Percentiles rank a stretch among this genome's conserved stretches.
Conservation (phyloP, 169 alveolate genomes). For the Plasmodium billcollinsi region DNA sequence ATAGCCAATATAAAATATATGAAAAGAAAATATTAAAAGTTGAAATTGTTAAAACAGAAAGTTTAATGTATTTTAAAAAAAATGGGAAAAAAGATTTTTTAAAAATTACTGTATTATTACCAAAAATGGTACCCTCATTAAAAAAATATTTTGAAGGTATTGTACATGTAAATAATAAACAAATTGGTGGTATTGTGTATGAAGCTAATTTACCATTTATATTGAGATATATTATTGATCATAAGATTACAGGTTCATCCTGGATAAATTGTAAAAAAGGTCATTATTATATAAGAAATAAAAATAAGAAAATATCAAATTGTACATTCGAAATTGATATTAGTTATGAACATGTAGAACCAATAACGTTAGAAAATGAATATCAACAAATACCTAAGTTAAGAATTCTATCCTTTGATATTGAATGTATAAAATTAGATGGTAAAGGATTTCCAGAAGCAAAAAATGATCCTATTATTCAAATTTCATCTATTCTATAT, state of each 20-base stretch:
- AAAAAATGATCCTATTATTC: conserved; percentile 96
- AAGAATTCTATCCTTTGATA: conserved; percentile 78
- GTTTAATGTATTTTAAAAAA: conserved; percentile 84
- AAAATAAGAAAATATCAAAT: conserved; percentile 53
- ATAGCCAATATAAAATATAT: conserved; percentile 80
- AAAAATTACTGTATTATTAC: conserved; percentile 88
- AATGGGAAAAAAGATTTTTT: conserved; percentile 84
- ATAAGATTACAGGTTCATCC: conserved; percentile 95
- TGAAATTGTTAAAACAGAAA: conserved; percentile 80
- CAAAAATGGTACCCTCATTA: conserved; percentile 88
- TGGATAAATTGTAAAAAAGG: conserved; percentile 91
- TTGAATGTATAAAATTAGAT: conserved; percentile 91
- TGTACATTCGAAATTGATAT: conserved; percentile 82
- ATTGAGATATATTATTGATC: conserved; percentile 96
- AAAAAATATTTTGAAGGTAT: conserved; percentile 89
- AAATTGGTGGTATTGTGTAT: conserved; percentile 83
- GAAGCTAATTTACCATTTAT: conserved; percentile 98
- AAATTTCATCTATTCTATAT: conserved; percentile 94
- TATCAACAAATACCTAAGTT: conserved; percentile 54
- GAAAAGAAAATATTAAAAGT: conserved; percentile 81
- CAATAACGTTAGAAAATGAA: conserved; percentile 78
- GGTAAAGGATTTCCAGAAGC: conserved; percentile 97
- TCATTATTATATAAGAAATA: conserved; percentile 59
- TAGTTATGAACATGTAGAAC: conserved; percentile 84
- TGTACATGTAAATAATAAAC: conserved; percentile 69